Evolutionary conservation across 73 alveolate genomes (phyloP).

Genomic region (Paramecium octaurelia): DNA sequence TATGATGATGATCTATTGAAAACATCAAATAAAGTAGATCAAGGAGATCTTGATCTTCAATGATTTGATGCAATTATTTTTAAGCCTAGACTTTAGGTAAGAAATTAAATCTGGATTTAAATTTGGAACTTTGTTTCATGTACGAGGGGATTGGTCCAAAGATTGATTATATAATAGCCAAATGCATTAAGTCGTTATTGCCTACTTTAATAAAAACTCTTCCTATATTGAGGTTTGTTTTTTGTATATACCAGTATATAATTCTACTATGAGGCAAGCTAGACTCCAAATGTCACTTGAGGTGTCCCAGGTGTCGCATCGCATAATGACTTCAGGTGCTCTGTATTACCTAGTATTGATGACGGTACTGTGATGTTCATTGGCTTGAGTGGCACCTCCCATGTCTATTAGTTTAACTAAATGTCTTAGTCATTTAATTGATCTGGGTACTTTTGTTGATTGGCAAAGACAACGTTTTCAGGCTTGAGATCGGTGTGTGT

Average conservation of each 20-base stretch:
- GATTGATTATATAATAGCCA: slow-evolving; percentile 89
- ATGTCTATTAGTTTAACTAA: slow-evolving; percentile 92
- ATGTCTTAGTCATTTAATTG: slow-evolving; percentile 15
- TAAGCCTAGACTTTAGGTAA: slow-evolving; percentile 9
- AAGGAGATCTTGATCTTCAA: slow-evolving; percentile 66
- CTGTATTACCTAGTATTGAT: slow-evolving; percentile 96
- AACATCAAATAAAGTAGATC: slow-evolving; percentile 70
- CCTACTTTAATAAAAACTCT: slow-evolving; percentile 72
- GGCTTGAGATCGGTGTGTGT: slow-evolving; percentile 98
- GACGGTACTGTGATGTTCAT: slow-evolving; percentile 80
- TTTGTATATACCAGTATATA: slow-evolving; percentile 93
- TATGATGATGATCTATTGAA: slow-evolving; percentile 72
- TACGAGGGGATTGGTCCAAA: slow-evolving; percentile 92
- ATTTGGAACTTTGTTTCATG: slow-evolving; percentile 81
- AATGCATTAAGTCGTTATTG: slow-evolving; percentile 91
- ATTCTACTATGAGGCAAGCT: slow-evolving; percentile 94
- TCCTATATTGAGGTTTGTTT: slow-evolving; percentile 2
- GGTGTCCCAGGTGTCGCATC: slow-evolving; percentile 83
- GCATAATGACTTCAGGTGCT: slow-evolving; percentile 96
- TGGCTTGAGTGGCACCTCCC: slow-evolving; percentile 92
- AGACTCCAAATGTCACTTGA: slow-evolving; percentile 95
- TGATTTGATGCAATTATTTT: slow-evolving; percentile 37
- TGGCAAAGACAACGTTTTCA: slow-evolving; percentile 89
- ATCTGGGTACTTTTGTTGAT: slow-evolving; percentile 61
- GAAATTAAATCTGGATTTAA: neutral